Conservation (phyloP, 202 grass and related monocot species). For the Brachypodium distachyon region DNA sequence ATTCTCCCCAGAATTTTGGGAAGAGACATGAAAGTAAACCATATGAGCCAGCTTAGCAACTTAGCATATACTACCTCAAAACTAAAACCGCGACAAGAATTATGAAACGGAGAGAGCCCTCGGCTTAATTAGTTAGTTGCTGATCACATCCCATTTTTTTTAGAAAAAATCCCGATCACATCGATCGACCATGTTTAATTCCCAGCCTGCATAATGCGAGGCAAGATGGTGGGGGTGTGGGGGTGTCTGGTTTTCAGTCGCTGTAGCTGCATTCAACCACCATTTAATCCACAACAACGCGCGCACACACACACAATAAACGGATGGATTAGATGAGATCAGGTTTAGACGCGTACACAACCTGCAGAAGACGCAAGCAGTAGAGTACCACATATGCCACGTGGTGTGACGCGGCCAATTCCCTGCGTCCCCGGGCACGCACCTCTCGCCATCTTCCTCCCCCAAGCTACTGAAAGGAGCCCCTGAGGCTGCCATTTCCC, state of each 20-base stretch:
- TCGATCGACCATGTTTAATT: too few relatives aligned
- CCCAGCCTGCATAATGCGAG: too few relatives aligned
- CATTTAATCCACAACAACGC: not conserved
- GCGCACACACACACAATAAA: not conserved
- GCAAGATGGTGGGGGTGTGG: too few relatives aligned
- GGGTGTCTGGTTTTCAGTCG: slow-evolving; percentile 5
- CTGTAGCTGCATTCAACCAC: not conserved
- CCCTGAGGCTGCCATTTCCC: not conserved
- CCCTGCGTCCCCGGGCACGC: slow-evolving; percentile 33
- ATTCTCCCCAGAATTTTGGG: too few relatives aligned
- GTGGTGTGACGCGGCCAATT: slow-evolving; percentile 3
- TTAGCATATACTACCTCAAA: too few relatives aligned
- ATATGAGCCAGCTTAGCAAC: too few relatives aligned
- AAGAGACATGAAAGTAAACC: too few relatives aligned
- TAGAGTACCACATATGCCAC: not conserved
- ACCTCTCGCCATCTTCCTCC: not conserved
- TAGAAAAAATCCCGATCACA: too few relatives aligned
- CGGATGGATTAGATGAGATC: not conserved
- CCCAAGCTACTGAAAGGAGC: slow-evolving; percentile 14
- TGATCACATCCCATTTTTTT: too few relatives aligned
- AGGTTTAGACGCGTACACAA: not conserved
- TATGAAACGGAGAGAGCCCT: too few relatives aligned
- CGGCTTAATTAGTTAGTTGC: too few relatives aligned
- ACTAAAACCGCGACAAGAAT: too few relatives aligned
- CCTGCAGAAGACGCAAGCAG: not conserved